phyloP scores from a whole-genome alignment of 768 basidiomycete genomes.

The Termitomyces sp. region DNA sequence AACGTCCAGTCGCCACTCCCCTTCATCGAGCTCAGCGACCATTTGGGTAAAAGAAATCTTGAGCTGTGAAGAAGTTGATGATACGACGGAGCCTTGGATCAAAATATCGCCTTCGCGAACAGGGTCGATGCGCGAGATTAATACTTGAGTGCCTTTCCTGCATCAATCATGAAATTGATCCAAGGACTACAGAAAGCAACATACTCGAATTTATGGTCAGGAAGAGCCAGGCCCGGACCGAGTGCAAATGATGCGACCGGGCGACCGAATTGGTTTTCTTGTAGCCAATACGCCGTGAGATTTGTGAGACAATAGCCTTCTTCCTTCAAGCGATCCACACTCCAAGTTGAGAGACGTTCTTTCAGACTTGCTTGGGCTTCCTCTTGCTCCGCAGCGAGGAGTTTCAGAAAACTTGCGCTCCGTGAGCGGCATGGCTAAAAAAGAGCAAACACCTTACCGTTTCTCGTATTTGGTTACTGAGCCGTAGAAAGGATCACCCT shows the following conservation, averaged over 20 bases:
- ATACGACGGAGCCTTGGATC: slow-evolving; percentile 50
- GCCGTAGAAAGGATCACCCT: slow-evolving; percentile 38
- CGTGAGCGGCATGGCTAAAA: slow-evolving; percentile 10
- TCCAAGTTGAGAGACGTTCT: slow-evolving; percentile 67
- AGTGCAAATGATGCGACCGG: slow-evolving; percentile 61
- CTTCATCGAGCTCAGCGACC: slow-evolving; percentile 35
- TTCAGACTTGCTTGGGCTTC: slow-evolving; percentile 56
- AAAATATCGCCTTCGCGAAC: slow-evolving; percentile 39
- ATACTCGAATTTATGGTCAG: slow-evolving; percentile 69
- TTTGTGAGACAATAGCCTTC: slow-evolving; percentile 72
- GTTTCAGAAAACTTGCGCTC: slow-evolving; percentile 32
- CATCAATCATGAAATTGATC: neutral
- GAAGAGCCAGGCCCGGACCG: slow-evolving; percentile 58
- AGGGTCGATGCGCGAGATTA: slow-evolving; percentile 62
- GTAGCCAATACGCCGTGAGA: slow-evolving; percentile 64
- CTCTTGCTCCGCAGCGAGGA: slow-evolving; percentile 58
- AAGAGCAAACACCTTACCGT: slow-evolving; percentile 30
- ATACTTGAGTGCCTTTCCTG: slow-evolving; percentile 67
- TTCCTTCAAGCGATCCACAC: slow-evolving; percentile 47
- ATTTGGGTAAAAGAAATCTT: slow-evolving; percentile 51
- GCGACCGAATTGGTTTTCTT: slow-evolving; percentile 55
- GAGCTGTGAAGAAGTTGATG: slow-evolving; percentile 44
- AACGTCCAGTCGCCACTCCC: slow-evolving; percentile 65
- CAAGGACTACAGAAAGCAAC: slow-evolving; percentile 16
- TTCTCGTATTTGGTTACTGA: slow-evolving; percentile 50